phyloP scores from a whole-genome alignment of 2,329 filamentous ascomycete species.

The Elsinoe ampelina region DNA sequence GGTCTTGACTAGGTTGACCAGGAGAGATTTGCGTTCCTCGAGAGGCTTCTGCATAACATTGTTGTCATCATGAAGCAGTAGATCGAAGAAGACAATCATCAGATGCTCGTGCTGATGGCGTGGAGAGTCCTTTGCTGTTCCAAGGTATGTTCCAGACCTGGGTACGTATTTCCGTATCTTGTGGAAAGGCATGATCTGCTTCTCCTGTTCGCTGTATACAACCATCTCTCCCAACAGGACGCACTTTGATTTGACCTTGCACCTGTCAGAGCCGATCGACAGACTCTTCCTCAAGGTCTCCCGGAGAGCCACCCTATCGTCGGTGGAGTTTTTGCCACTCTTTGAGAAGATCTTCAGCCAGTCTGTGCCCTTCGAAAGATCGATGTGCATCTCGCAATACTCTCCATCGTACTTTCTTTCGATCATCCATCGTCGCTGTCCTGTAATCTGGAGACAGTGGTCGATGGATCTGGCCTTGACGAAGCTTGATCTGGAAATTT shows the following conservation, averaged over 20 bases:
- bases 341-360: slow-evolving; percentile 81
- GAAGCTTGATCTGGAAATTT: slow-evolving; percentile 38
- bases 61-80: slow-evolving; percentile 49
- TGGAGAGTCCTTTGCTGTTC: slow-evolving; percentile 58
- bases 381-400: slow-evolving; percentile 80
- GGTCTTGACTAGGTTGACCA: slow-evolving; percentile 47
- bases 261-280: slow-evolving; percentile 48
- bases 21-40: slow-evolving; percentile 49
- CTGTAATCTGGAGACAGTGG: slow-evolving; percentile 59
- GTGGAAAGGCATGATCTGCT: slow-evolving; percentile 64
- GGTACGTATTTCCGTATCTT: slow-evolving; percentile 73
- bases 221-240: slow-evolving; percentile 79
- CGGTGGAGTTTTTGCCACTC: slow-evolving; percentile 79
- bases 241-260: slow-evolving; percentile 54
- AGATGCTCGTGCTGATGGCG: slow-evolving; percentile 47
- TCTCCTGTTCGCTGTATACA: slow-evolving; percentile 60
- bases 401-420: slow-evolving; percentile 79
- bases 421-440: slow-evolving; percentile 55
- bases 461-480: slow-evolving; percentile 49
- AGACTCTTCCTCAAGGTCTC: slow-evolving; percentile 56
- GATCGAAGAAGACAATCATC: slow-evolving; percentile 53
- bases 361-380: slow-evolving; percentile 46
- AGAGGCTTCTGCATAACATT: slow-evolving; percentile 45
- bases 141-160: slow-evolving; percentile 61
- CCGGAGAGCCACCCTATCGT: slow-evolving; percentile 56